Evolutionary conservation across 2,329 filamentous ascomycete genomes (phyloP), one percentile per base, ranked within the genome.

Genomic region (Onygenales sp.): DNA sequence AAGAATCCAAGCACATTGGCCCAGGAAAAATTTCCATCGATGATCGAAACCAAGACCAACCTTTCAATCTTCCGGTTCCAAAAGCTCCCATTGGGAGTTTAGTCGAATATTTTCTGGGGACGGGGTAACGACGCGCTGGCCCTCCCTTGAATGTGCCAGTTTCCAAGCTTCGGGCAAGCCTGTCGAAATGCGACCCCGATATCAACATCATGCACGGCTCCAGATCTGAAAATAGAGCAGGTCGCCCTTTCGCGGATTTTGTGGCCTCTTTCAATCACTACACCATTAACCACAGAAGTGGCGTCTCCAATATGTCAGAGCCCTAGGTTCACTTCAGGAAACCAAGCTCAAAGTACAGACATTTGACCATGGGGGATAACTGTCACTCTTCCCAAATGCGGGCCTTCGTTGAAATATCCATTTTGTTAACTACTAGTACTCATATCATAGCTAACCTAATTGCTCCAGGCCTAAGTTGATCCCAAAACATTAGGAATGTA

Each of bases 141-240:
- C 21, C 21, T 27, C 21, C 21, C 21, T 27, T 27, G 21, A 27
- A 27, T 27, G 21, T 27, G 21, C 21, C 21, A 3, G 21, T 27
- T 27, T 40, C 14, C 11, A 11, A 11, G 5, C 14, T 40, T 14
- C 2, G 14, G 14, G 11, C 14, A 40, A 11, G 37, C 37, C 3
- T 14, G 11, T 40, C 14, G 37, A 40, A 40, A 40, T 40, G 37
- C 37, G 37, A 40, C 11, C 37, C 37, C 37, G 3, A 40, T 40
- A 40, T 14, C 37, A 14, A 40, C 5, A 40, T 14, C 14, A 11
- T 3, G 5, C 14, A 40, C 11, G 14, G 37, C 37, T 46, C 50
- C 27, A 58, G 56, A 58, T 54, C 31, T 58, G 36, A 60, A 57
- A 27, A 60, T 58, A 57, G 58, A 58, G 47, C 58, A 60, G 51